These are phyloP conservation scores for Plenodomus tracheiphilus DNA, from an alignment of 2,329 filamentous ascomycete species.

Conservation along the genomic window DNA sequence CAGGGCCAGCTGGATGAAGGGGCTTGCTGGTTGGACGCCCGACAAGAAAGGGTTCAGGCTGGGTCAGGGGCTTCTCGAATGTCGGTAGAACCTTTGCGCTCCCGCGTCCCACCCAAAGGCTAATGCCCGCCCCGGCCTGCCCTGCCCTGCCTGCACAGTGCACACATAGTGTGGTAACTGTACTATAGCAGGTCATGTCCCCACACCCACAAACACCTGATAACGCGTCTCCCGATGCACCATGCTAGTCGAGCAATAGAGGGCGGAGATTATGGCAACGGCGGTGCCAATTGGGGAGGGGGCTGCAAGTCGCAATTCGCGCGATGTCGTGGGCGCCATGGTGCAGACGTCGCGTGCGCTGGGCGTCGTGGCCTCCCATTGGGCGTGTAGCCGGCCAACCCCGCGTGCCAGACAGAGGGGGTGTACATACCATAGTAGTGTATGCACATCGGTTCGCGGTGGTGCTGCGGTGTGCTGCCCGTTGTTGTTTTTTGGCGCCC, in stretches of 20 bases:
- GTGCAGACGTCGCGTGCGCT: no score
- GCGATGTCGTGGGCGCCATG: no score
- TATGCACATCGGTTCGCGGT: no score
- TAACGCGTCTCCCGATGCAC: no score
- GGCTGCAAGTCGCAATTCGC: no score
- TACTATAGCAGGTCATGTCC: no score
- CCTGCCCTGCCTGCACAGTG: background rate
- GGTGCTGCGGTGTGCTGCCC: background rate
- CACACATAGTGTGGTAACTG: background rate
- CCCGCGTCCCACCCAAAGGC: background rate
- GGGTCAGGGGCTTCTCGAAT: constrained; percentile 34
- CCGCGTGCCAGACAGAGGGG: background rate
- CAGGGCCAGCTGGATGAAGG: constrained; percentile 21
- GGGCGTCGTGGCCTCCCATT: background rate
- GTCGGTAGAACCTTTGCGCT: constrained; percentile 23
- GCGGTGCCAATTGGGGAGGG: no score
- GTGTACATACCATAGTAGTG: background rate
- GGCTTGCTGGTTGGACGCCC: constrained; percentile 15
- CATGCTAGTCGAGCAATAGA: no score
- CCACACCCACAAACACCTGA: no score
- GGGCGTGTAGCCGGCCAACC: background rate
- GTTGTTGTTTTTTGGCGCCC: background rate
- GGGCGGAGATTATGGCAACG: no score
- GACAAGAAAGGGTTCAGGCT: constrained; percentile 17
- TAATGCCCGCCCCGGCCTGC: background rate